Evolutionary conservation across 2,329 filamentous ascomycete species (phyloP), one percentile per base, ranked within the genome.

Genomic region (Sarocladiaceae sp.): DNA sequence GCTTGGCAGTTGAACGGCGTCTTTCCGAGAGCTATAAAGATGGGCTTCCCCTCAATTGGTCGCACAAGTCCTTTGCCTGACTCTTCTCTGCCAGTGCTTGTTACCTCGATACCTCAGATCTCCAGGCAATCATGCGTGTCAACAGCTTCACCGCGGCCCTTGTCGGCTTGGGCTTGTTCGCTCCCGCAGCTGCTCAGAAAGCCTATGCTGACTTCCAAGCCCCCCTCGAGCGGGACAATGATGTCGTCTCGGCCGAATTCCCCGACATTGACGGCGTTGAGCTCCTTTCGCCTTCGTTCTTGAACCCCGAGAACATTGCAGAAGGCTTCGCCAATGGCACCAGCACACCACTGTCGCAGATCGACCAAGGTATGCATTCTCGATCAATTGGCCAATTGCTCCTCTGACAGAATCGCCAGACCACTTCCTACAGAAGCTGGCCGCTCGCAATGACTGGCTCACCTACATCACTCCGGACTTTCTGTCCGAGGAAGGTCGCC

Each of bases 401-500:
- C 29, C 15, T 33, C 12, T 42, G 10, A 23, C 37, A 22, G 6
- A 15, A 25, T 25, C 22, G 3, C 13, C 10, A 37, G 48, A 36
- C 20, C 23, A 36, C 29, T 51, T 51, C 23, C 48, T 51, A 5
- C 29, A 39, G 33, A 26, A 11, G 11, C 48, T 51, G 11, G 54
- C 57, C 2, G 44, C 44, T 13, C 53, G 54, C 13, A 59, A 59
- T 44, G 52, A 56, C 7, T 59, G 57, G 55, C 52, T 59, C 52
- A 57, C 54, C 11, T 59, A 59, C 47, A 50, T 54, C 20, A 50
- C 35, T 23, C 51, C 57, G 1, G 29, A 51, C 26, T 56, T 59
- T 50, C 28, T 37, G 20, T 59, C 58, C 3, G 58, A 59, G 35
- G 58, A 59, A 29, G 58, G 58, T 25, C 57, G 57, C 4, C 46